Evolutionary conservation across 768 basidiomycete species (phyloP).

Genomic region (Nidularia sp.): DNA sequence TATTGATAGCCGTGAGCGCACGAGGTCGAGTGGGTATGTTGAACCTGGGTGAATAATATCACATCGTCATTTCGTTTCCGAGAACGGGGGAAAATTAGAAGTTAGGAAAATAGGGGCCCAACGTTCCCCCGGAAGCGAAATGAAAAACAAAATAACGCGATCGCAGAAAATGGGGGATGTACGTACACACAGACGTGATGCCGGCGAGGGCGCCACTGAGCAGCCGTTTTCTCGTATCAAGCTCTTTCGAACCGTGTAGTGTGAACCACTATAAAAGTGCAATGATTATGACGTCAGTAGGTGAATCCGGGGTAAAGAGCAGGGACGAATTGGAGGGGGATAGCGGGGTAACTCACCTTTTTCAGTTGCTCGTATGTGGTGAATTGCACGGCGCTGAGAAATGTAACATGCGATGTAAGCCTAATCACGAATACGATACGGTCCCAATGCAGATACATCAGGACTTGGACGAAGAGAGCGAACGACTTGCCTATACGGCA

Average conservation of each 20-base stretch:
- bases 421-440: too few relatives aligned
- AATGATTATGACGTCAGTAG: constrained; percentile 25
- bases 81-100: neutral
- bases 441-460: neutral
- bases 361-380: constrained; percentile 90
- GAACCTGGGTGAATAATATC: constrained; percentile 41
- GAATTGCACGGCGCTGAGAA: constrained; percentile 75
- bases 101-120: neutral
- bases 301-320: neutral
- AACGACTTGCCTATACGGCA: constrained; percentile 68
- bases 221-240: constrained; percentile 88
- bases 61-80: too few relatives aligned
- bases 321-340: neutral
- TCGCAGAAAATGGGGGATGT: neutral
- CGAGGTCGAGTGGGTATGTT: constrained; percentile 92
- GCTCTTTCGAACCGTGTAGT: constrained; percentile 57
- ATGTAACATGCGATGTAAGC: neutral
- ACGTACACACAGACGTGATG: constrained; percentile 89
- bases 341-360: constrained; percentile 43
- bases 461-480: constrained; percentile 15
- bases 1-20: constrained; percentile 88
- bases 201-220: constrained; percentile 88
- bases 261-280: constrained; percentile 58
- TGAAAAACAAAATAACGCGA: neutral
- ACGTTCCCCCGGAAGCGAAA: neutral